Evolutionary conservation across 495 filamentous ascomycete genomes (phyloP).

Genomic region (Aspergillus sclerotioniger): DNA sequence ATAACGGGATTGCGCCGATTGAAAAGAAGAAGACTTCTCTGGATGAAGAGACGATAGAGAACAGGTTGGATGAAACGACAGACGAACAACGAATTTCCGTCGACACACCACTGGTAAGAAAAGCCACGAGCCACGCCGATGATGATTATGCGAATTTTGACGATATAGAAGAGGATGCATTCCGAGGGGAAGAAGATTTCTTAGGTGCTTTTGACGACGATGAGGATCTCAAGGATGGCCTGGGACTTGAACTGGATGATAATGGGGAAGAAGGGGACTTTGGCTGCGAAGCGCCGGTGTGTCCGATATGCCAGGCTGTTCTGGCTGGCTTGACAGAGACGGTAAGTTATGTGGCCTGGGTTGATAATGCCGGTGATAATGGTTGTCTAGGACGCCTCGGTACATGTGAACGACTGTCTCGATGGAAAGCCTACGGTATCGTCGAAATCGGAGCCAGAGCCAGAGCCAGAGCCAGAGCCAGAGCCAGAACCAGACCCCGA

Average conservation of each 20-base stretch:
- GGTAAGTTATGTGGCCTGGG: constrained; percentile 29
- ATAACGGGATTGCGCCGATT: constrained; percentile 10
- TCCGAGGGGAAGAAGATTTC: constrained; percentile 39
- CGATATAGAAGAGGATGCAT: constrained; percentile 54
- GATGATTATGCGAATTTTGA: constrained; percentile 68
- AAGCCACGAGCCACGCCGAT: constrained; percentile 55
- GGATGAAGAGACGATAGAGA: constrained; percentile 4
- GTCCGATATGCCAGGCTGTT: constrained; percentile 72
- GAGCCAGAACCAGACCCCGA: not conserved
- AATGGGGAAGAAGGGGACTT: constrained; percentile 40
- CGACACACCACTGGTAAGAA: constrained; percentile 49
- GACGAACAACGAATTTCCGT: constrained; percentile 44
- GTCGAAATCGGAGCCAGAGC: constrained; percentile 15
- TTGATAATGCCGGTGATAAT: not conserved
- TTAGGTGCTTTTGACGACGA: constrained; percentile 37
- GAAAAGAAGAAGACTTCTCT: not conserved
- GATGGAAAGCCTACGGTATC: constrained; percentile 70
- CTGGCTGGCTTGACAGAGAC: constrained; percentile 58
- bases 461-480: not conserved
- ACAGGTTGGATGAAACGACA: constrained; percentile 27
- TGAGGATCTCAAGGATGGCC: constrained; percentile 25
- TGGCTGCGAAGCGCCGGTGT: constrained; percentile 37
- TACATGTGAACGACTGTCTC: constrained; percentile 90
- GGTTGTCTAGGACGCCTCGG: constrained; percentile 43
- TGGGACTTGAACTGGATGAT: constrained; percentile 23